These are phyloP conservation scores for Colletotrichum sidae DNA, from an alignment of 2,329 filamentous ascomycete genomes.

Conservation along the genomic window DNA sequence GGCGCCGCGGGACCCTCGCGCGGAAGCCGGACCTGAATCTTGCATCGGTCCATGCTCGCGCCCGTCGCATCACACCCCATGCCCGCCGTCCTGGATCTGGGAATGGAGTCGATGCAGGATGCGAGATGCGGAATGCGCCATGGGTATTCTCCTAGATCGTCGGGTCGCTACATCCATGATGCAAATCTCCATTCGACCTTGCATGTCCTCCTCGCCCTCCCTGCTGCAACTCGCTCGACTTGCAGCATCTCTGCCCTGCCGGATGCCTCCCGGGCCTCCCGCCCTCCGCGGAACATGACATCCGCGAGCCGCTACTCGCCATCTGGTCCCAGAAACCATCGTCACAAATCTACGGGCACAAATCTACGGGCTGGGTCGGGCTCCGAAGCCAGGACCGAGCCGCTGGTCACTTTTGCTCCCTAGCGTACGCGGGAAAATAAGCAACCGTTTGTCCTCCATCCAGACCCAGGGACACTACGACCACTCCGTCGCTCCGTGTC, in stretches of 20 bases:
- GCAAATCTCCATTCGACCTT: not conserved
- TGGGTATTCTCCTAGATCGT: not conserved
- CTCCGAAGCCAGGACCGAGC: conserved; percentile 6
- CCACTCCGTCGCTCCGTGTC: too few relatives aligned
- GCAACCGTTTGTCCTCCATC: not conserved
- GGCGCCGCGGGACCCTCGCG: not conserved
- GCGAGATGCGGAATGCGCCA: not conserved
- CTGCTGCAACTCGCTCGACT: not conserved
- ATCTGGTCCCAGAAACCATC: conserved; percentile 10
- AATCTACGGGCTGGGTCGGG: not conserved
- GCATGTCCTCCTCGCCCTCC: not conserved
- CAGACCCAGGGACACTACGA: not conserved
- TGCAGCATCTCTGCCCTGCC: conserved; percentile 13
- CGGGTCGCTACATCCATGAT: conserved; percentile 7
- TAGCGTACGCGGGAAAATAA: conserved; percentile 15
- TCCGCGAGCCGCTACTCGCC: not conserved
- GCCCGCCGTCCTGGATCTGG: not conserved
- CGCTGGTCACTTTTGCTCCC: not conserved
- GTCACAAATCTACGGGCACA: conserved; percentile 11
- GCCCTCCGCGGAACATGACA: conserved; percentile 23
- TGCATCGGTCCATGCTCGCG: not conserved
- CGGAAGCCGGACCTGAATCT: conserved; percentile 14
- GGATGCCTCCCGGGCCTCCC: conserved; percentile 22
- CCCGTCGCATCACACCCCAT: not conserved
- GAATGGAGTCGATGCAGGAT: too few relatives aligned